Evolutionary conservation across 306 rosid species (phyloP), one percentile per base, ranked within the genome.

Genomic region (Biancaea sappan): DNA sequence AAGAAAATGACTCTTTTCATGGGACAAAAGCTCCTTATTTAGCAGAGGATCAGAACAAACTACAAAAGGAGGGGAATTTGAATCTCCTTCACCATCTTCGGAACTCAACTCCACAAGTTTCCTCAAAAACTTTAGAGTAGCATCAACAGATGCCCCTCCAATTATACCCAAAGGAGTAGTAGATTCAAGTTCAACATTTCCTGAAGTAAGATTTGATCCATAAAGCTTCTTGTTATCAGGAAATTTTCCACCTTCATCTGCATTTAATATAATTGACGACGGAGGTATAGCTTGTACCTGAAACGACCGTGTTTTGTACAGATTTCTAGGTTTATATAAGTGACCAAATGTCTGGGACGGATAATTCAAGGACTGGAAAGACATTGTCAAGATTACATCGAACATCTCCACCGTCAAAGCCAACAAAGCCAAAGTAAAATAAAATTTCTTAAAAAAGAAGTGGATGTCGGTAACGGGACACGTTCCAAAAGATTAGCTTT

Each of bases 101-200:
- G 87, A 87, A 79, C 89, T 82, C 82, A 81, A 77, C 40, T 85
- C 74, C 22, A 85, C 82, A 74, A 90, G 69, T 69, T 90, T 90
- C 60, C 87, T 84, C 77, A 90, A 66, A 54, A 90, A 90, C 4
- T 77, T 88, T 61, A 90, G 81, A 25, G 88, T 85, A 70, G 92
- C 79, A 82, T 77, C 71, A 19, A 81, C 90, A 64, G 90, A 92
- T 10, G 54, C 71, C 38, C 98, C 96, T 68, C 98, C 98, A 66
- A 92, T 79, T 71, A 92, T 85, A 26, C 98, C 98, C 48, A 87
- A 69, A 77, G 89, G 75, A 63, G 61, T 35, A 38, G 48, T 37
- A 38, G 79, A 83, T 40, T 80, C 86, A 79, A 7, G 81, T 40
- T 80, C 86, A 79, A 7, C 56, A 54, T 46, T 82, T 68, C 52